A percentile compares a stretch with the other conserved stretches of the same genome.
These are phyloP conservation scores for Candida smagusa DNA, from an alignment of 1,139 yeast genomes.

Conservation along the genomic window DNA sequence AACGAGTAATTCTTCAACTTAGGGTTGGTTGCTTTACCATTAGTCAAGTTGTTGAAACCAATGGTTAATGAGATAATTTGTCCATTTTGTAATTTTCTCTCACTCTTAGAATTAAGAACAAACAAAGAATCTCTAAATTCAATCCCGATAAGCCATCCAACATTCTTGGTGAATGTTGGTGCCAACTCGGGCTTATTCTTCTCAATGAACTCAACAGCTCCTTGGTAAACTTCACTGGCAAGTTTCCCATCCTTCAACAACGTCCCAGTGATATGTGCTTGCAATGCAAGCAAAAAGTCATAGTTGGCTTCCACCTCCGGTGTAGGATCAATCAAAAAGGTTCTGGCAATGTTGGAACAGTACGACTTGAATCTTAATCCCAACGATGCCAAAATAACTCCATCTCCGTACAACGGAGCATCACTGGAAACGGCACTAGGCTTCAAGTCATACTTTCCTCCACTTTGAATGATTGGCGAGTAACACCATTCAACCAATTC, in stretches of 20 bases:
- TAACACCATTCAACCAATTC: conserved; percentile 90
- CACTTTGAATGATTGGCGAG: conserved; percentile 88
- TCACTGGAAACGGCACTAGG: conserved; percentile 81
- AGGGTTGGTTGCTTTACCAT: conserved; percentile 43
- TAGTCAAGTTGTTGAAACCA: conserved; percentile 67
- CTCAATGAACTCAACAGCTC: conserved; percentile 57
- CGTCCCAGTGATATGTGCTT: conserved; percentile 52
- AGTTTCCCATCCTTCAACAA: conserved; percentile 65
- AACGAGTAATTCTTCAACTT: conserved; percentile 60
- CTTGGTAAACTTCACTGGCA: conserved; percentile 64
- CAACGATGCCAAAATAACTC: conserved; percentile 78
- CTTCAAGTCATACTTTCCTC: conserved; percentile 78
- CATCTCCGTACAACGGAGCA: conserved; percentile 65
- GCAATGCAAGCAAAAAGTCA: conserved; percentile 69
- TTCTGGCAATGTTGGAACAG: conserved; percentile 84
- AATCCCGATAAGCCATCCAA: conserved; percentile 89
- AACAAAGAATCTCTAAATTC: conserved; percentile 84
- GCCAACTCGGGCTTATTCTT: conserved; percentile 62
- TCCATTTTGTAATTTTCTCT: conserved; percentile 64
- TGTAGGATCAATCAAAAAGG: conserved; percentile 88
- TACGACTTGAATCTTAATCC: conserved; percentile 88
- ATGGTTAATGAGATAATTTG: conserved; percentile 73
- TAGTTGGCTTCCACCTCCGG: conserved; percentile 75
- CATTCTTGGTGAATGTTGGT: conserved; percentile 66
- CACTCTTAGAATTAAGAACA: conserved; percentile 71